A percentile compares a stretch with the other conserved stretches of the same genome.
phyloP scores from a whole-genome alignment of 78 protist species.

The Anaeramoeba flamelloides region DNA sequence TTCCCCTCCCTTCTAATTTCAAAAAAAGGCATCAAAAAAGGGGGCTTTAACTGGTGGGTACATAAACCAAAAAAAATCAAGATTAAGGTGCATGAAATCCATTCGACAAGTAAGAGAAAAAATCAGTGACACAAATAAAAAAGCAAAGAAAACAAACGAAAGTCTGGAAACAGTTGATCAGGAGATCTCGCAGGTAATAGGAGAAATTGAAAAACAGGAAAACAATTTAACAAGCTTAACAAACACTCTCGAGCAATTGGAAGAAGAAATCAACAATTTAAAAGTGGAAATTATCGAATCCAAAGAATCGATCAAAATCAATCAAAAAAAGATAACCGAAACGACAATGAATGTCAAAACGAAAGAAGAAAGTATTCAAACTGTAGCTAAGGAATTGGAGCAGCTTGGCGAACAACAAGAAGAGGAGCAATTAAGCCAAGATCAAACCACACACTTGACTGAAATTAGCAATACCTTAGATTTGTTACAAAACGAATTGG shows the following conservation, averaged over 20 bases:
- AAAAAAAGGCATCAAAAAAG: no score
- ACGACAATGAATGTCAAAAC: not conserved
- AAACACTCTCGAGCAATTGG: not conserved
- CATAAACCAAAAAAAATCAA: conserved; percentile 22
- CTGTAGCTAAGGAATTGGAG: no score
- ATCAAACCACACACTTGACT: no score
- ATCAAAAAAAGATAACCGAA: not conserved
- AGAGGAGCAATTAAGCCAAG: no score
- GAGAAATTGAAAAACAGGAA: not conserved
- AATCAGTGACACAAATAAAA: not conserved
- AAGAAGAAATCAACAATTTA: not conserved
- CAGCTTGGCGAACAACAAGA: no score
- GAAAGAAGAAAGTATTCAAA: not conserved
- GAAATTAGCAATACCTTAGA: no score
- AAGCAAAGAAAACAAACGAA: not conserved
- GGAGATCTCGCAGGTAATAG: not conserved
- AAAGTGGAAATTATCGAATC: not conserved
- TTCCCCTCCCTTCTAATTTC: no score
- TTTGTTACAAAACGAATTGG: no score
- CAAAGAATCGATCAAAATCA: not conserved
- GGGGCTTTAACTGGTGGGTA: conserved; percentile 88
- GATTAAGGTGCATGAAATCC: conserved; percentile 11
- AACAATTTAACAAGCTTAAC: not conserved
- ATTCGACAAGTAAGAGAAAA: not conserved
- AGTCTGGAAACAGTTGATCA: not conserved